phyloP scores from a whole-genome alignment of 2,329 filamentous ascomycete species.

The Aspergillus ibericus region DNA sequence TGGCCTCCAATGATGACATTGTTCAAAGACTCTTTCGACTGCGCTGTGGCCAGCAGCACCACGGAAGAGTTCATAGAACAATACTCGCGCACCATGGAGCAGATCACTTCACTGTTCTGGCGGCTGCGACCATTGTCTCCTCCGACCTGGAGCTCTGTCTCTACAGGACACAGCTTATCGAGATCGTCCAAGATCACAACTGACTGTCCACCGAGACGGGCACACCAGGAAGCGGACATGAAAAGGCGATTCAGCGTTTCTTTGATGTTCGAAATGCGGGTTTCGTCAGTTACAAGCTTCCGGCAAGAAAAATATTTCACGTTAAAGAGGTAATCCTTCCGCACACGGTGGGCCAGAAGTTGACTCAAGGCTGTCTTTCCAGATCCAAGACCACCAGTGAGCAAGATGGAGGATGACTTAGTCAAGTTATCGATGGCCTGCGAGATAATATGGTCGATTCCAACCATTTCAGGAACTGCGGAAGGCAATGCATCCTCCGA shows the following conservation, averaged over 20 bases:
- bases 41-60: conserved; percentile 84
- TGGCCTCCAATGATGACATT: conserved; percentile 88
- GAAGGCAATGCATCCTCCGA: conserved; percentile 58
- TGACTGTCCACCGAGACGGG: conserved; percentile 77
- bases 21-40: conserved; percentile 89
- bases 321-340: conserved; percentile 73
- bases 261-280: conserved; percentile 83
- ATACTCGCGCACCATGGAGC: conserved; percentile 78
- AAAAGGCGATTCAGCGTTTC: conserved; percentile 83
- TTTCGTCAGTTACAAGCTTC: conserved; percentile 87
- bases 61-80: conserved; percentile 78
- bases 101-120: conserved; percentile 86
- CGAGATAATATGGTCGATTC: conserved; percentile 74
- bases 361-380: conserved; percentile 84
- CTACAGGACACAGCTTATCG: conserved; percentile 86
- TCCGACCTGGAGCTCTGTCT: conserved; percentile 91
- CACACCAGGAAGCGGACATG: conserved; percentile 87
- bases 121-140: conserved; percentile 91
- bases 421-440: conserved; percentile 74
- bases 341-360: conserved; percentile 70
- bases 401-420: conserved; percentile 82
- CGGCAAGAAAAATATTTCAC: conserved; percentile 84
- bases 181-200: conserved; percentile 89
- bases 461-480: conserved; percentile 67
- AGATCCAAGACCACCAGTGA: conserved; percentile 85